phyloP scores from a whole-genome alignment of 2,329 filamentous ascomycete genomes.

The Basipetospora chlamydospora region DNA sequence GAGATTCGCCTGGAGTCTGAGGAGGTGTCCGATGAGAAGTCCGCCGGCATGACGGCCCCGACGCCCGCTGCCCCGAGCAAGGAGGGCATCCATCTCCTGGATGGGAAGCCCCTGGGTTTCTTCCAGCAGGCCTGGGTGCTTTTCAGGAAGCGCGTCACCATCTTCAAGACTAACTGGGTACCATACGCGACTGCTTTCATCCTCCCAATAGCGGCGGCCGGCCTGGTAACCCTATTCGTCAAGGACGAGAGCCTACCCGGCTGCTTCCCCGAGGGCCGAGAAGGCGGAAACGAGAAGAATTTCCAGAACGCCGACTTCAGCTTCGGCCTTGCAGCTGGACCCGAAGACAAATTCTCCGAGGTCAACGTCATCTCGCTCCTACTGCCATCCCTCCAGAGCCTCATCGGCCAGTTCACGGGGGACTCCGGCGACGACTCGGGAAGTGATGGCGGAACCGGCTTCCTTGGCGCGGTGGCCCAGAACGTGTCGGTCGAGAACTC shows the following conservation, averaged over 20 bases:
- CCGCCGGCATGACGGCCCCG: slow-evolving; percentile 9
- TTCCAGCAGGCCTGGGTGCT: slow-evolving; percentile 57
- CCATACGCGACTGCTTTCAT: slow-evolving; percentile 62
- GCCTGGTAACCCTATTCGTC: slow-evolving; percentile 65
- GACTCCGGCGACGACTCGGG: not conserved
- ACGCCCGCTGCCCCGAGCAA: slow-evolving; percentile 11
- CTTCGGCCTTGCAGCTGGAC: slow-evolving; percentile 27
- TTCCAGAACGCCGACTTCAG: slow-evolving; percentile 21
- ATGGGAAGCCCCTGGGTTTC: slow-evolving; percentile 56
- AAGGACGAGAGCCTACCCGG: slow-evolving; percentile 34
- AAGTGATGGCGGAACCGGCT: not conserved
- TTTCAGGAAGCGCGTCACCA: slow-evolving; percentile 62
- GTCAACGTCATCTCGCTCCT: slow-evolving; percentile 8
- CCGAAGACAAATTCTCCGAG: slow-evolving; percentile 13
- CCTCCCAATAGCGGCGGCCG: slow-evolving; percentile 67
- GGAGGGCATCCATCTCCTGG: slow-evolving; percentile 40
- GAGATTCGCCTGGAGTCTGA: slow-evolving; percentile 38
- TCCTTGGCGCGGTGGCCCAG: not conserved
- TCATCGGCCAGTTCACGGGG: not conserved
- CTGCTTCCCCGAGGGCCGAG: slow-evolving; percentile 31
- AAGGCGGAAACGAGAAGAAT: slow-evolving; percentile 18
- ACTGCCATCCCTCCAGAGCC: not conserved
- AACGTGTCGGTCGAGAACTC: slow-evolving; percentile 3
- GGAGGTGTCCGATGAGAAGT: slow-evolving; percentile 24
- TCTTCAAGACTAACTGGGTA: slow-evolving; percentile 65